Conservation (phyloP, 768 basidiomycete genomes). For the Boletellus ananas region DNA sequence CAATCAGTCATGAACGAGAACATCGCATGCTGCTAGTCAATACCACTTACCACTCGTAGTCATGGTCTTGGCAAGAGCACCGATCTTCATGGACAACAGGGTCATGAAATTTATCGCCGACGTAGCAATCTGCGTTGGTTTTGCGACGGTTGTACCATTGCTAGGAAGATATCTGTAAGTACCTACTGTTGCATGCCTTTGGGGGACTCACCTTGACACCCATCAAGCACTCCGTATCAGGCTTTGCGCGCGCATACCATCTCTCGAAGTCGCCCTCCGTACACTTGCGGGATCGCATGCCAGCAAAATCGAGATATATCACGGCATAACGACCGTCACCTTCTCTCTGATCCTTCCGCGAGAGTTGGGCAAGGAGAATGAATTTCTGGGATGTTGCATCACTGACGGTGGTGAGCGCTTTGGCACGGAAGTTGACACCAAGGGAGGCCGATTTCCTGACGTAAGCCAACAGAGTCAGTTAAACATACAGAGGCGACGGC, state of each 20-base stretch:
- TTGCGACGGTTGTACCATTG: constrained; percentile 95
- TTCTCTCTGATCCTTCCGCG: constrained; percentile 52
- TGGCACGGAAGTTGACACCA: constrained; percentile 66
- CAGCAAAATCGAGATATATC: constrained; percentile 80
- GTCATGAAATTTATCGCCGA: constrained; percentile 86
- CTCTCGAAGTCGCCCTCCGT: constrained; percentile 67
- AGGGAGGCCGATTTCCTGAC: constrained; percentile 68
- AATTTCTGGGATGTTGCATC: constrained; percentile 98
- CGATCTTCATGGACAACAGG: constrained; percentile 79
- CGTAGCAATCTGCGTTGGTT: constrained; percentile 77
- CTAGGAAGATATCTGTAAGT: constrained; percentile 35
- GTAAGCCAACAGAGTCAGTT: neutral
- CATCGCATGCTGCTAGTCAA: neutral
- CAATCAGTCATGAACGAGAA: neutral
- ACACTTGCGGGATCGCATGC: constrained; percentile 68
- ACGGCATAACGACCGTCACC: constrained; percentile 60
- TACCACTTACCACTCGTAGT: constrained; percentile 84
- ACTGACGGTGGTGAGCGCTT: constrained; percentile 81
- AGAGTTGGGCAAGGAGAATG: constrained; percentile 76
- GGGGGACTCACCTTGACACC: constrained; percentile 73
- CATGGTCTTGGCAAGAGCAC: constrained; percentile 80
- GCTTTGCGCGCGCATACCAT: constrained; percentile 78
- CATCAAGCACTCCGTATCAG: constrained; percentile 79
- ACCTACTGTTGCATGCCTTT: neutral
- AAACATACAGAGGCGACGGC: neutral